phyloP scores from a whole-genome alignment of 163 green algal species.

The Trebouxia gelatinosa region DNA sequence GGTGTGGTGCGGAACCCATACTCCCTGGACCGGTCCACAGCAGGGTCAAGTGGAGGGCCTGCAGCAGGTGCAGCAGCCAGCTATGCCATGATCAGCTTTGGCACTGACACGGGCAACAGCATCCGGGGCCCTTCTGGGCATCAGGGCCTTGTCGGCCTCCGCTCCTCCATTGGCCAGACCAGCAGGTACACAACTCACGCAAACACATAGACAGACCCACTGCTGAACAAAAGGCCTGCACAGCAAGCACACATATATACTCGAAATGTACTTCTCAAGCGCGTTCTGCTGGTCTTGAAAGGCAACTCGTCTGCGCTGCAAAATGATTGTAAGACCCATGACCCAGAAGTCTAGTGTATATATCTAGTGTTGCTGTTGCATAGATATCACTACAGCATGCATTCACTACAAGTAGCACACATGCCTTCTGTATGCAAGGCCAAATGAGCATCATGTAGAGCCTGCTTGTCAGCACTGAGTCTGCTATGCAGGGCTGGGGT shows the following conservation, averaged over 20 bases:
- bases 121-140: constrained; percentile 34
- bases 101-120: constrained; percentile 42
- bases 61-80: constrained; percentile 31
- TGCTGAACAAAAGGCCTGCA: not conserved
- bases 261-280: too few species aligned
- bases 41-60: constrained; percentile 39
- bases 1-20: constrained; percentile 55
- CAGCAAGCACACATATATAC: too few species aligned
- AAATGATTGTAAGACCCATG: too few species aligned
- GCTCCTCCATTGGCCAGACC: constrained; percentile 39
- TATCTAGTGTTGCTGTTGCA: not conserved
- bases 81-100: constrained; percentile 33
- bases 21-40: constrained; percentile 33
- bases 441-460: not conserved
- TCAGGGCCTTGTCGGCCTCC: constrained; percentile 37
- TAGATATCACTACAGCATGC: not conserved
- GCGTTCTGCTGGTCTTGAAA: too few species aligned
- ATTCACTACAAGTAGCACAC: not conserved
- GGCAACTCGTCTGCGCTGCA: too few species aligned
- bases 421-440: not conserved
- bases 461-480: not conserved
- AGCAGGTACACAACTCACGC: too few species aligned
- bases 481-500: constrained; percentile 36
- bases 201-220: too few species aligned
- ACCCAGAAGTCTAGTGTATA: too few species aligned